phyloP scores from a whole-genome alignment of 805 yeast genomes.

The Myxozyma sirexii region DNA sequence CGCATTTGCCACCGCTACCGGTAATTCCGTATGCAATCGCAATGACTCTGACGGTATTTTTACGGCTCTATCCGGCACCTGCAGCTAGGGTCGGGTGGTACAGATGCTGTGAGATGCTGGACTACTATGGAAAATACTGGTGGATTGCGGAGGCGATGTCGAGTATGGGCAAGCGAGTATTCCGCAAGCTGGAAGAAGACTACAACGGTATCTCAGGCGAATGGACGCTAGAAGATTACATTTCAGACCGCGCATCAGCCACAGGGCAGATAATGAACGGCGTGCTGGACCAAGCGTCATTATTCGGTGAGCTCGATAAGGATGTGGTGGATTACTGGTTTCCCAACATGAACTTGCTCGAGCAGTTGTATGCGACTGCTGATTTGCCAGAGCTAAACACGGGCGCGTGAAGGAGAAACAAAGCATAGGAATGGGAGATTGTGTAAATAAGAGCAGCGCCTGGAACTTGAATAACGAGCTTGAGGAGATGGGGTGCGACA shows the following conservation, averaged over 20 bases:
- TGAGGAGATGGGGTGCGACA: too few species aligned
- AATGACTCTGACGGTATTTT: slow-evolving; percentile 42
- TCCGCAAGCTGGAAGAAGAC: slow-evolving; percentile 28
- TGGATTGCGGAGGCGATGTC: slow-evolving; percentile 34
- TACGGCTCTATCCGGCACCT: slow-evolving; percentile 39
- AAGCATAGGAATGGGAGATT: background rate
- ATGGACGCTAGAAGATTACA: slow-evolving; percentile 15
- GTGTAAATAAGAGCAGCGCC: too few species aligned
- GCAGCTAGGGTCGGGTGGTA: slow-evolving; percentile 27
- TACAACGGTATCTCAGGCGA: slow-evolving; percentile 16
- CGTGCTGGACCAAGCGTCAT: slow-evolving; percentile 34
- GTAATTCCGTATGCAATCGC: slow-evolving; percentile 43
- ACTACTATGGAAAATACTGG: slow-evolving; percentile 27
- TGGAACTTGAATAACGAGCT: too few species aligned
- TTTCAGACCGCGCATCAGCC: slow-evolving; percentile 20
- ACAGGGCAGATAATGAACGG: slow-evolving; percentile 19
- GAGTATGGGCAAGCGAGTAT: slow-evolving; percentile 29
- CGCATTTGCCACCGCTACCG: slow-evolving; percentile 39
- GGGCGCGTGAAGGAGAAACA: background rate
- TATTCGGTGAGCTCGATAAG: slow-evolving; percentile 36
- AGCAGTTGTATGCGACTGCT: slow-evolving; percentile 7
- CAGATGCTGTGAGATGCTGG: slow-evolving; percentile 24
- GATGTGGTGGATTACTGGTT: slow-evolving; percentile 37
- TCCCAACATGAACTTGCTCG: slow-evolving; percentile 27
- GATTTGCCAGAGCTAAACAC: background rate